Evolutionary conservation across 441 rosid species (phyloP).

Genomic region (Oxalis stricta): DNA sequence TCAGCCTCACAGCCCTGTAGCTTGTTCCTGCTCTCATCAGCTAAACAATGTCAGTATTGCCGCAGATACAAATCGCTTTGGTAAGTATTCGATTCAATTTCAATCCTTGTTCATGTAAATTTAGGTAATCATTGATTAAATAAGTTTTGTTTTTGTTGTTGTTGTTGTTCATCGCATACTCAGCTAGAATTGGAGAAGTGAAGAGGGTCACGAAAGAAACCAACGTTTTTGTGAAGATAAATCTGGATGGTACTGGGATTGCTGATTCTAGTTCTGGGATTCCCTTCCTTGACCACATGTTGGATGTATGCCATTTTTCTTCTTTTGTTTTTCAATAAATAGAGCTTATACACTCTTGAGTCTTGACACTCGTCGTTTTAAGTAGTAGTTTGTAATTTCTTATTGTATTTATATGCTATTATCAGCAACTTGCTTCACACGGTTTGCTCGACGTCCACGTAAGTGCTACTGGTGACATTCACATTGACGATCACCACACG

Average conservation of each 20-base stretch:
- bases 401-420: neutral
- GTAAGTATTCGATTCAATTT: neutral
- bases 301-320: constrained; percentile 38
- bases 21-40: constrained; percentile 18
- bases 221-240: constrained; percentile 62
- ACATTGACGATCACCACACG: constrained; percentile 87
- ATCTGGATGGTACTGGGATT: constrained; percentile 71
- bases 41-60: constrained; percentile 16
- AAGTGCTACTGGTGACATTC: constrained; percentile 77
- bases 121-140: neutral
- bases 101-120: neutral
- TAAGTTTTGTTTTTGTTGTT: neutral
- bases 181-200: constrained; percentile 59
- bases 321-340: no score
- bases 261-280: constrained; percentile 58
- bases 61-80: neutral
- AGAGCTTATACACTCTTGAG: no score
- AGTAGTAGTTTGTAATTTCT: no score
- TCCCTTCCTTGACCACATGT: constrained; percentile 87
- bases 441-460: constrained; percentile 80
- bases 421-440: constrained; percentile 91
- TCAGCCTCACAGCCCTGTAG: constrained; percentile 7
- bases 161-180: constrained; percentile 3
- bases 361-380: no score
- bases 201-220: constrained; percentile 82